A percentile compares a stretch with the other conserved stretches of the same genome.
Conservation (phyloP, 495 filamentous ascomycete species). For the Extremus antarcticus region DNA sequence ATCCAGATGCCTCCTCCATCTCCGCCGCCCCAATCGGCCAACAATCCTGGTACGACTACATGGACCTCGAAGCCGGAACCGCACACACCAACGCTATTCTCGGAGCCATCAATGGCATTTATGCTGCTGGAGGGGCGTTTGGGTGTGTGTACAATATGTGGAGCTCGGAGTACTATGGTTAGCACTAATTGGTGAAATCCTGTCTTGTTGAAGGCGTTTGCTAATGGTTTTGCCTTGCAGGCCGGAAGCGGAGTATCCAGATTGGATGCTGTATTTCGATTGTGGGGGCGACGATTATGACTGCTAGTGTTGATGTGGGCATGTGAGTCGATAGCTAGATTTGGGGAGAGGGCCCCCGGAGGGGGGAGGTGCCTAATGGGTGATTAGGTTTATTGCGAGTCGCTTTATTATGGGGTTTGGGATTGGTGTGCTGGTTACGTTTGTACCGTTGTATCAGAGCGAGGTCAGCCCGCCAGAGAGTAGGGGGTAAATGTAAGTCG, state of each 20-base stretch:
- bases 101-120: slow-evolving; percentile 40
- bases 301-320: slow-evolving; percentile 11
- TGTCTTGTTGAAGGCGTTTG: too few relatives aligned
- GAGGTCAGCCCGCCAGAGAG: slow-evolving; percentile 9
- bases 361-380: too few relatives aligned
- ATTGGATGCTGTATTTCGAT: slow-evolving; percentile 11
- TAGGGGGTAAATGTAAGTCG: neutral
- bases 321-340: slow-evolving; percentile 11
- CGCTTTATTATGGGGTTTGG: slow-evolving; percentile 10
- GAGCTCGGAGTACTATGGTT: slow-evolving; percentile 13
- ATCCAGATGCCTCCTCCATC: slow-evolving; percentile 13
- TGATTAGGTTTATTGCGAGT: neutral
- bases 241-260: slow-evolving; percentile 18
- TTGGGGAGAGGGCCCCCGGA: too few relatives aligned
- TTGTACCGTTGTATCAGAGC: slow-evolving; percentile 5
- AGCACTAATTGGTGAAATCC: too few relatives aligned
- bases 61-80: slow-evolving; percentile 28
- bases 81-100: slow-evolving; percentile 36
- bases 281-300: slow-evolving; percentile 15
- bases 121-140: slow-evolving; percentile 28
- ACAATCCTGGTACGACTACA: slow-evolving; percentile 16
- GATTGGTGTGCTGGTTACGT: slow-evolving; percentile 1
- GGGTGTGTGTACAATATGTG: slow-evolving; percentile 19
- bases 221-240: too few relatives aligned
- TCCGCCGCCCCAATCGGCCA: slow-evolving; percentile 17